Evolutionary conservation across 1,284 basidiomycete genomes (phyloP), one percentile per base, ranked within the genome.

Genomic region (Moesziomyces parantarcticus): DNA sequence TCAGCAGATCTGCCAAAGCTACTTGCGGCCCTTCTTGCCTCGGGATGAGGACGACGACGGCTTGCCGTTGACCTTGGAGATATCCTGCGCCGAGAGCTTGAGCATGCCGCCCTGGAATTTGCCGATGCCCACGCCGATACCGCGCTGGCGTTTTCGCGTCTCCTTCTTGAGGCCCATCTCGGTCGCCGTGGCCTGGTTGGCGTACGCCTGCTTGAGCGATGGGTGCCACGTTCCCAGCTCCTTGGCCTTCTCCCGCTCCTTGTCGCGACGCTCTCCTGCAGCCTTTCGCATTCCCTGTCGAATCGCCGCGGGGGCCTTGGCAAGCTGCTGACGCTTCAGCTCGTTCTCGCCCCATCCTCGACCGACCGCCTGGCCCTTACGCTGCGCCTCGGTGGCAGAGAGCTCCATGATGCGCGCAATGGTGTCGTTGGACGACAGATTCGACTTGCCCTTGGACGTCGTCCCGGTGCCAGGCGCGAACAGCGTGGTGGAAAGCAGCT

Each of bases 151-250:
- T 47, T 78, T 68, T 22, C 65, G 62, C 1, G 66, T 65, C 45
- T 77, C 75, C 47, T 62, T 69, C 40, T 67, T 62, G n/a, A 67
- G 42, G 5, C 75, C 76, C 55, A 70, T 72, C 60, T 77, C 76
- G 11, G 71, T 73, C 2, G 72, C 69, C 14, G 76, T 75, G 1
- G 70, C 75, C 32, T 73, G 72, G 45, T 50, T 72, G 26, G 61
- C 41, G 25, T 65, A 75, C 7, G 60, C 50, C 41, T 78, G 62
- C 60, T 77, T 78, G n/a, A 75, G 46, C 21, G 55, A 62, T 4
- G 75, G 75, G 61, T 80, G 78, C 71, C 77, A 79, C 18, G 78
- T 71, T 2, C 81, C 81, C n/a, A 83, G 50, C 61, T 83, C 81
- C 45, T 77, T 79, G 21, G 75, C 75, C 46, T 69, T 75, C 25